phyloP scores from a whole-genome alignment of 2,329 filamentous ascomycete genomes.

The Macrophomina pseudophaseolina region DNA sequence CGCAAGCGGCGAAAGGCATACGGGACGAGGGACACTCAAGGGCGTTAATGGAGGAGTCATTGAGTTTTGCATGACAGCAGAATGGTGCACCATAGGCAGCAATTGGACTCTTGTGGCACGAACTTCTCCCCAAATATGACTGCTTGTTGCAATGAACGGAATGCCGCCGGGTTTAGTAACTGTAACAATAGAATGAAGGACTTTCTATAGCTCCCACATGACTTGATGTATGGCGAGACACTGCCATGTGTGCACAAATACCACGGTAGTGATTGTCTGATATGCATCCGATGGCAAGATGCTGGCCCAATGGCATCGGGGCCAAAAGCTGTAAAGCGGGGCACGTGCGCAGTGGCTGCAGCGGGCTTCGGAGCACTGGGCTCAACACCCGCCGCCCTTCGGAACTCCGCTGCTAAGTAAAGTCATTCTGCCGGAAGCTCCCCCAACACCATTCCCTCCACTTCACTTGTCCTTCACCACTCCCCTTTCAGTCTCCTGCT shows the following conservation, averaged over 20 bases:
- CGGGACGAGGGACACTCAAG: neutral
- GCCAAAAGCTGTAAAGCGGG: slow-evolving; percentile 12
- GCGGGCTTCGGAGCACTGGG: neutral
- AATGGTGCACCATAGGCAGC: slow-evolving; percentile 18
- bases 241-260: too few relatives aligned
- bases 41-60: slow-evolving; percentile 16
- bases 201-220: too few relatives aligned
- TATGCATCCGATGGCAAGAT: too few relatives aligned
- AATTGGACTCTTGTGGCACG: slow-evolving; percentile 16
- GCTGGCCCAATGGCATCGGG: slow-evolving; percentile 1
- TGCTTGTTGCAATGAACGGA: neutral
- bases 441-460: slow-evolving; percentile 21
- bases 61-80: slow-evolving; percentile 3
- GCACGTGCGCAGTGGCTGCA: slow-evolving; percentile 11
- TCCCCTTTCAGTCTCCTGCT: neutral
- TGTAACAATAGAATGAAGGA: too few relatives aligned
- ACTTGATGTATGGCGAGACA: too few relatives aligned
- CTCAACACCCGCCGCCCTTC: slow-evolving; percentile 22
- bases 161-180: neutral
- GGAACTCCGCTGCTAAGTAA: slow-evolving; percentile 23
- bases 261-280: too few relatives aligned
- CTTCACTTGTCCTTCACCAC: slow-evolving; percentile 6
- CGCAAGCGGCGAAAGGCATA: neutral
- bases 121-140: neutral
- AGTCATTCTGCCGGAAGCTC: slow-evolving; percentile 16